Percentiles rank a stretch among this genome's conserved stretches.
Conservation (phyloP, 2,329 filamentous ascomycete genomes). For the Phoma herbarum region DNA sequence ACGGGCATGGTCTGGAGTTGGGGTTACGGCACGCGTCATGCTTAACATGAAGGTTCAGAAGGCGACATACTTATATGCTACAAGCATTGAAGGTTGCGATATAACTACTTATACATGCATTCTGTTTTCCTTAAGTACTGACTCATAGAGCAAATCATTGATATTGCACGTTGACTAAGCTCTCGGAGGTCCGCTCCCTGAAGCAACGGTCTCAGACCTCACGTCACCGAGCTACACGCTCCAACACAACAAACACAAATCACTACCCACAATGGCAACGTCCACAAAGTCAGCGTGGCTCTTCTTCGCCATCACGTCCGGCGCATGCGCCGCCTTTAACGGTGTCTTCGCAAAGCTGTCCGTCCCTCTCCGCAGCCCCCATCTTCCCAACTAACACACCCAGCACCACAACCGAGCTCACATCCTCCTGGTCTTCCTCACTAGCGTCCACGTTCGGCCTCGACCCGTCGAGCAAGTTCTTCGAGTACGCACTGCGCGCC, state of each 20-base stretch:
- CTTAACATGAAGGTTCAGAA: constrained; percentile 3
- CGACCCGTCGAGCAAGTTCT: constrained; percentile 54
- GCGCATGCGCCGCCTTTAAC: constrained; percentile 81
- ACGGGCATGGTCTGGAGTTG: constrained; percentile 34
- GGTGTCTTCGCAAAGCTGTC: constrained; percentile 86
- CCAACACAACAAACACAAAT: neutral
- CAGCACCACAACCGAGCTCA: constrained; percentile 69
- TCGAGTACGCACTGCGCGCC: constrained; percentile 61
- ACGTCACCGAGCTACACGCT: constrained; percentile 4
- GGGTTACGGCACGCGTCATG: constrained; percentile 11
- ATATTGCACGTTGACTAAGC: constrained; percentile 24
- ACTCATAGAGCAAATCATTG: neutral
- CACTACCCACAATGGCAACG: constrained; percentile 32
- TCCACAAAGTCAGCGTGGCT: constrained; percentile 58
- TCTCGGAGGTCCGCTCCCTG: constrained; percentile 31
- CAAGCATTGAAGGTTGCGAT: neutral
- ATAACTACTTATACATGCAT: neutral
- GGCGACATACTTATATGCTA: neutral
- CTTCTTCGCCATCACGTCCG: constrained; percentile 74
- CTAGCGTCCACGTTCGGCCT: constrained; percentile 60
- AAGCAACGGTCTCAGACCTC: constrained; percentile 11
- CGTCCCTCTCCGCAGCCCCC: constrained; percentile 45
- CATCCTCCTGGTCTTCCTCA: constrained; percentile 60
- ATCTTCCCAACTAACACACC: constrained; percentile 17
- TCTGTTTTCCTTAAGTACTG: neutral